phyloP scores from a whole-genome alignment of 495 filamentous ascomycete species.

The Cryomyces antarcticus region DNA sequence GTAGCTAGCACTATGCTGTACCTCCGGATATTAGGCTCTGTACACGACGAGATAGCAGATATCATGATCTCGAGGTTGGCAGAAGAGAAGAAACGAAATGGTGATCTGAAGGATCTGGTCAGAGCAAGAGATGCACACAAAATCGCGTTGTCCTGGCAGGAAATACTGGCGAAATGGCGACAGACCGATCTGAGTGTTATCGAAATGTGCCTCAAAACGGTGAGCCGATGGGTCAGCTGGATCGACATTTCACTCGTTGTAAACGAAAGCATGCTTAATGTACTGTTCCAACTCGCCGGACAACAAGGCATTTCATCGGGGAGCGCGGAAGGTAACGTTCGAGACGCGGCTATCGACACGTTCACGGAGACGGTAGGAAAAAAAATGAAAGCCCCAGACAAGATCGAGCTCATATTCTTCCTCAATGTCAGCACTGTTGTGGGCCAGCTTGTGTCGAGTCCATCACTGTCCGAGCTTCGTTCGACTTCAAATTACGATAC shows the following conservation, averaged over 20 bases:
- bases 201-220: constrained; percentile 68
- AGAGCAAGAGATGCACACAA: constrained; percentile 67
- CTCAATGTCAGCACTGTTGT: constrained; percentile 71
- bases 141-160: constrained; percentile 74
- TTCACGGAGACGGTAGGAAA: constrained; percentile 92
- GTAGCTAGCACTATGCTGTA: constrained; percentile 62
- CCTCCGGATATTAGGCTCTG: constrained; percentile 61
- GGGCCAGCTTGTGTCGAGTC: constrained; percentile 58
- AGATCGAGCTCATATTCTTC: constrained; percentile 80
- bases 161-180: constrained; percentile 65
- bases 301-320: constrained; percentile 27
- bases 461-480: constrained; percentile 53
- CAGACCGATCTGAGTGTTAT: constrained; percentile 52
- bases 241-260: constrained; percentile 87
- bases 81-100: constrained; percentile 58
- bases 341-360: constrained; percentile 75
- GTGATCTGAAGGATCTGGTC: constrained; percentile 71
- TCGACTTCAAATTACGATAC: constrained; percentile 74
- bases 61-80: constrained; percentile 55
- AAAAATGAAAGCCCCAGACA: constrained; percentile 88
- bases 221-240: constrained; percentile 95
- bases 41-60: constrained; percentile 97
- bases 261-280: constrained; percentile 62
- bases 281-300: constrained; percentile 57
- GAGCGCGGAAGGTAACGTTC: constrained; percentile 45